These are phyloP conservation scores for Coemansia sp. DNA, from an alignment of 192 early-diverging fungal genomes.

Conservation along the genomic window DNA sequence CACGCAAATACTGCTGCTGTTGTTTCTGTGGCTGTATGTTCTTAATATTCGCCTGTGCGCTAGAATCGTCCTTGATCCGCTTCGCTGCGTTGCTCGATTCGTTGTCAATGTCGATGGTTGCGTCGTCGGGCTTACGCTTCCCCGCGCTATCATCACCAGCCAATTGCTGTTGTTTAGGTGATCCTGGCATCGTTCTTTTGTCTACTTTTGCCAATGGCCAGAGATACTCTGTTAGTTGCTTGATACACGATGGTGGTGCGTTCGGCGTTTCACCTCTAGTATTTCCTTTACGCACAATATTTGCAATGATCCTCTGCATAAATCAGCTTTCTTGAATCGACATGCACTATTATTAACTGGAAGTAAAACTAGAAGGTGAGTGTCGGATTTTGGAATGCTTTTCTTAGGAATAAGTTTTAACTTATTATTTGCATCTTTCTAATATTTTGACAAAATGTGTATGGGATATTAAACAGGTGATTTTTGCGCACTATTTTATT, in stretches of 20 bases:
- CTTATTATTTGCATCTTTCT: too few relatives aligned
- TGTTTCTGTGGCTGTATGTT: neutral
- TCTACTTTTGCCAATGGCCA: neutral
- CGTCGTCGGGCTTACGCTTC: neutral
- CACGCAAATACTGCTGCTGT: conserved; percentile 36
- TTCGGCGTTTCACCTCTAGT: neutral
- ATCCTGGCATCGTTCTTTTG: neutral
- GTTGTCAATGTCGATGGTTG: neutral
- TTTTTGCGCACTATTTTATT: too few relatives aligned
- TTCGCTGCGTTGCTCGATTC: conserved; percentile 21
- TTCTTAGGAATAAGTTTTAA: too few relatives aligned
- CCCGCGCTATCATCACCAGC: neutral
- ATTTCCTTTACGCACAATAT: neutral
- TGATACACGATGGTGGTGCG: neutral
- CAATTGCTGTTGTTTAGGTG: neutral
- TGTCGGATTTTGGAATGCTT: too few relatives aligned
- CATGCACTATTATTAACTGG: neutral
- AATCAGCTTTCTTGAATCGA: neutral
- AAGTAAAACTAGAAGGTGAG: neutral
- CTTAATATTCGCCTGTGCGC: neutral
- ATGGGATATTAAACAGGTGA: too few relatives aligned
- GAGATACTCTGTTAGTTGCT: neutral
- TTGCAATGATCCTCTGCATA: neutral
- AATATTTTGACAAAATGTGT: too few relatives aligned
- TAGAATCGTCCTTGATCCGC: conserved; percentile 16